Evolutionary conservation across 805 yeast species (phyloP).

Genomic region (Wickerhamomyces strasburgensis): DNA sequence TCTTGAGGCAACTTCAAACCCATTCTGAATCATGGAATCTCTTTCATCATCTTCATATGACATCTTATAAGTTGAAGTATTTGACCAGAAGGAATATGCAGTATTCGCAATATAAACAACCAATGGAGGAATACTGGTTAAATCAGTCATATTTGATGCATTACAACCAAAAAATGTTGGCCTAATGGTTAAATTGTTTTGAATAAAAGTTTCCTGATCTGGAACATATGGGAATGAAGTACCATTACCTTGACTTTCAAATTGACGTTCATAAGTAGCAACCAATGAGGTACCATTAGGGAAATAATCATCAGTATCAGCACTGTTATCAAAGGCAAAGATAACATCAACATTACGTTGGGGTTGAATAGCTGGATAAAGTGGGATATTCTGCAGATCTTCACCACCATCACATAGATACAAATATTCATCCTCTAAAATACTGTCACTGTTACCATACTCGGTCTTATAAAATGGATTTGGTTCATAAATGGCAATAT

Average conservation of each 20-base stretch:
- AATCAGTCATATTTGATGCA: conserved; percentile 52
- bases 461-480: conserved; percentile 59
- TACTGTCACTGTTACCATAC: conserved; percentile 32
- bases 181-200: conserved; percentile 55
- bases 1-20: conserved; percentile 65
- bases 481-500: conserved; percentile 64
- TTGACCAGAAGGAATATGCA: conserved; percentile 59
- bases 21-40: conserved; percentile 60
- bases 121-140: conserved; percentile 60
- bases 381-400: conserved; percentile 60
- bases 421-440: conserved; percentile 38
- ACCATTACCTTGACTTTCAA: conserved; percentile 41
- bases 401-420: conserved; percentile 71
- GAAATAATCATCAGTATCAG: conserved; percentile 57
- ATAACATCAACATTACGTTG: conserved; percentile 57
- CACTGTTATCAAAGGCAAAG: conserved; percentile 63
- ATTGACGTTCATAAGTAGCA: conserved; percentile 56
- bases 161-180: conserved; percentile 87
- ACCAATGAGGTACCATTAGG: conserved; percentile 64
- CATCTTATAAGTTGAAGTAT: conserved; percentile 67
- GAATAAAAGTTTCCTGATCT: conserved; percentile 55
- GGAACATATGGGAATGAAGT: conserved; percentile 81
- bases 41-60: conserved; percentile 55
- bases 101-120: conserved; percentile 72
- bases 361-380: conserved; percentile 55